These are phyloP conservation scores for Pilasporangium apinafurcum DNA, from an alignment of 352 stramenopile genomes.

Conservation along the genomic window DNA sequence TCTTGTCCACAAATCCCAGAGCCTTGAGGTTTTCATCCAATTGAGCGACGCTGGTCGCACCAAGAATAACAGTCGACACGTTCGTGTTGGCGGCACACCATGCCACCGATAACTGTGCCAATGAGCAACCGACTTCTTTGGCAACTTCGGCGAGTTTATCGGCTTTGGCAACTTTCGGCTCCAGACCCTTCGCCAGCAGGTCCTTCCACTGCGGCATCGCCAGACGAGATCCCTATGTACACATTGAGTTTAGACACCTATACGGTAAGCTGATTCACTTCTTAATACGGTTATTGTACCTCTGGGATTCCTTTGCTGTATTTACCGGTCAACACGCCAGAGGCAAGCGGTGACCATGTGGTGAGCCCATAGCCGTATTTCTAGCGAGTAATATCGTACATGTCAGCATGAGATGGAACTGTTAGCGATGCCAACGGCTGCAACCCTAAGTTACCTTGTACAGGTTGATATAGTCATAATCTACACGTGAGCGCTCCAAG, in stretches of 20 bases:
- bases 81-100: conserved; percentile 47
- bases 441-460: no score
- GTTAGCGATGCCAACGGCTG: no score
- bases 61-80: conserved; percentile 46
- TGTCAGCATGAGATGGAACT: no score
- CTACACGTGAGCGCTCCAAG: conserved; percentile 49
- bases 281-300: conserved; percentile 7
- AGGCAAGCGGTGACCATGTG: conserved; percentile 61
- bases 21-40: conserved; percentile 51
- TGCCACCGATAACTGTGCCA: conserved; percentile 49
- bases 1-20: conserved; percentile 21
- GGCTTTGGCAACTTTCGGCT: conserved; percentile 33
- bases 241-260: no score
- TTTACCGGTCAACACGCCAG: conserved; percentile 59
- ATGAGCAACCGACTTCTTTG: conserved; percentile 52
- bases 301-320: no score
- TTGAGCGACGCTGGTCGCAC: conserved; percentile 40
- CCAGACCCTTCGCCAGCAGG: conserved; percentile 36
- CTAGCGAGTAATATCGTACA: conserved; percentile 14
- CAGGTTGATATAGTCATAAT: conserved; percentile 52
- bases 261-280: not conserved
- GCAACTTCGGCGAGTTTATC: conserved; percentile 40
- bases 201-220: conserved; percentile 44
- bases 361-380: conserved; percentile 64
- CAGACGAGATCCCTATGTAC: conserved; percentile 38